Conservation (phyloP, 2,329 filamentous ascomycete species). For the Diaporthe batatas region DNA sequence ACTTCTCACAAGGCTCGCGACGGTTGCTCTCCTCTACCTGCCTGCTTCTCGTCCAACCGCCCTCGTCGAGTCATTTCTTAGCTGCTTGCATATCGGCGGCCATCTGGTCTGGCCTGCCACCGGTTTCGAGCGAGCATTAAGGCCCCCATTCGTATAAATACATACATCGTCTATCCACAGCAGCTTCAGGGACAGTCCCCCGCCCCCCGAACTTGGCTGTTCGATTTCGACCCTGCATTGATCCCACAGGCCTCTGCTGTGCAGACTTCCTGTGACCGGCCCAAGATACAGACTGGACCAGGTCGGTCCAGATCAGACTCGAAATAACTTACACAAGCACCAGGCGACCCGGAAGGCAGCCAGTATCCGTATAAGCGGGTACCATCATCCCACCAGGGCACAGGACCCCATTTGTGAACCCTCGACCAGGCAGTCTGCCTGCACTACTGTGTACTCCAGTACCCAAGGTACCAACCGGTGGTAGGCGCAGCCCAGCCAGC, state of each 20-base stretch:
- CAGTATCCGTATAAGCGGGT: slow-evolving; percentile 5
- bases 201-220: slow-evolving; percentile 3
- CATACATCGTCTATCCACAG: slow-evolving; percentile 1
- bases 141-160: slow-evolving; percentile 14
- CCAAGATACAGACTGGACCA: slow-evolving; percentile 2
- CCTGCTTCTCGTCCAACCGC: slow-evolving; percentile 11
- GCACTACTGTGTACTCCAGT: too few relatives aligned
- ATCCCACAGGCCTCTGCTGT: slow-evolving; percentile 23
- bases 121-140: slow-evolving; percentile 18
- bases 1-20: slow-evolving; percentile 23
- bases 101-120: slow-evolving; percentile 20
- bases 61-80: slow-evolving; percentile 21
- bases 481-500: slow-evolving; percentile 16
- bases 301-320: slow-evolving; percentile 4
- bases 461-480: not conserved
- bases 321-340: not conserved
- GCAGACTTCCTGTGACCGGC: slow-evolving; percentile 1
- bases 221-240: slow-evolving; percentile 5
- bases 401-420: slow-evolving; percentile 13
- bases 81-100: slow-evolving; percentile 10
- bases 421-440: not conserved
- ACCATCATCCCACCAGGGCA: slow-evolving; percentile 4
- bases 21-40: not conserved
- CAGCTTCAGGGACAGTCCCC: slow-evolving; percentile 15
- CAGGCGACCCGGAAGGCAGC: slow-evolving; percentile 19